Conservation (phyloP, 371 early-diverging fungal species). For the Mycotypha africana region DNA sequence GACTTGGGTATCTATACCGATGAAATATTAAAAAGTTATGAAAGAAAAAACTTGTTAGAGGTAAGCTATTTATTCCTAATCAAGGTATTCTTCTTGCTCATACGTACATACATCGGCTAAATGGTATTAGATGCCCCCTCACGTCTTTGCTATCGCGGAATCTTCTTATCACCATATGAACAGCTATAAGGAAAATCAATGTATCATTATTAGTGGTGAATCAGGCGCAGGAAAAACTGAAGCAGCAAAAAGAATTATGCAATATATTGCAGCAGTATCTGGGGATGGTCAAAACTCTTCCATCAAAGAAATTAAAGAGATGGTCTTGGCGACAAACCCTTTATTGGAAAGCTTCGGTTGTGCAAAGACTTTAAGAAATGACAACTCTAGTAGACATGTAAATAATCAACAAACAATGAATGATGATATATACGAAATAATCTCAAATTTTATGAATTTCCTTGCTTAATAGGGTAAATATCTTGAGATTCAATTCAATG, state of each 20-base stretch:
- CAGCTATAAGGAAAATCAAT: conserved; percentile 96
- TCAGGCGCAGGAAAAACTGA: conserved; percentile 93
- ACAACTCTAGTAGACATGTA: conserved; percentile 98
- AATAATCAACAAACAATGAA: conserved; percentile 9
- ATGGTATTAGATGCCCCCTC: conserved; percentile 69
- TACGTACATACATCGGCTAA: no score
- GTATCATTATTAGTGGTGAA: conserved; percentile 95
- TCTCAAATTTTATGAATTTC: no score
- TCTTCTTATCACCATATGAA: conserved; percentile 89
- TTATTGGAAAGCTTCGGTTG: conserved; percentile 99
- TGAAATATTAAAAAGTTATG: conserved; percentile 64
- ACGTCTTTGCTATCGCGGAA: conserved; percentile 87
- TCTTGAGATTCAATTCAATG: conserved; percentile 96
- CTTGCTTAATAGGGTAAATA: conserved; percentile 84
- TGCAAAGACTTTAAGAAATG: conserved; percentile 98
- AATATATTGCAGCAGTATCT: conserved; percentile 95
- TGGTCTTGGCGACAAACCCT: conserved; percentile 96
- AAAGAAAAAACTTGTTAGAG: conserved; percentile 81
- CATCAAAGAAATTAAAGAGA: conserved; percentile 91
- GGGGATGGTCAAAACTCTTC: conserved; percentile 63
- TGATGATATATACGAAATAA: neutral
- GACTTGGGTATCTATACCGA: conserved; percentile 83
- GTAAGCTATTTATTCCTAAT: conserved; percentile 22
- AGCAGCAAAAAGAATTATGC: conserved; percentile 89
- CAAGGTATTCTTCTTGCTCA: neutral